Conservation (phyloP, 805 yeast genomes). For the Yarrowia divulgata region DNA sequence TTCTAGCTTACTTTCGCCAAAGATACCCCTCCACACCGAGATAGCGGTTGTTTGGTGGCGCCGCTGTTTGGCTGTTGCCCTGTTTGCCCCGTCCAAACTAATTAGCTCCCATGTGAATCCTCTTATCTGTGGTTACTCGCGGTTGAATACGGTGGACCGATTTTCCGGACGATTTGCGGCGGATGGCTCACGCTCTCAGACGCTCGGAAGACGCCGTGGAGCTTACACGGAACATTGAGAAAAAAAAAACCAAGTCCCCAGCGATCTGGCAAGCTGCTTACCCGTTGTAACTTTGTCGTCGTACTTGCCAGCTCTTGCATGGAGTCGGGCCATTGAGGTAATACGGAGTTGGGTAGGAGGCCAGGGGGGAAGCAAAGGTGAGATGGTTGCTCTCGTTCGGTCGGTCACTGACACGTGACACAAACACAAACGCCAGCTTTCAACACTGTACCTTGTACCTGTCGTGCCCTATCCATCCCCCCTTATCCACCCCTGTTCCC, state of each 20-base stretch:
- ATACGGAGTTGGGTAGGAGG: not conserved
- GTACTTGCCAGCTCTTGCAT: slow-evolving; percentile 9
- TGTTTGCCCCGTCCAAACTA: no score
- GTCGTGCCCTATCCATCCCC: not conserved
- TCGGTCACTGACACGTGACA: no score
- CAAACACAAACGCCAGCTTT: no score
- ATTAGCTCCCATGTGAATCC: slow-evolving; percentile 8
- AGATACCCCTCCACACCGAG: slow-evolving; percentile 17
- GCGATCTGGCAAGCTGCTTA: slow-evolving; percentile 32
- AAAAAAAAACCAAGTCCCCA: not conserved
- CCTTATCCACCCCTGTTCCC: not conserved
- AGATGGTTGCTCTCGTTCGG: no score
- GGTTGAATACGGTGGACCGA: no score
- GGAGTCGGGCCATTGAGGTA: slow-evolving; percentile 4
- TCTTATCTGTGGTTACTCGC: no score
- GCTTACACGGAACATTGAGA: slow-evolving; percentile 4
- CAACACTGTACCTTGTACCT: no score
- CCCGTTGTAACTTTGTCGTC: slow-evolving; percentile 26
- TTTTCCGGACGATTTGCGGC: no score
- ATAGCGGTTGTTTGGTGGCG: no score
- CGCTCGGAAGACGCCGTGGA: slow-evolving; percentile 13
- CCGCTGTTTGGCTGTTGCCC: no score
- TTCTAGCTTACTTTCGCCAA: slow-evolving; percentile 14
- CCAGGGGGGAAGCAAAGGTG: not conserved
- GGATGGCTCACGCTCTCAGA: not conserved